Conservation (phyloP, 495 filamentous ascomycete genomes). For the Beverwykella pulmonaria region DNA sequence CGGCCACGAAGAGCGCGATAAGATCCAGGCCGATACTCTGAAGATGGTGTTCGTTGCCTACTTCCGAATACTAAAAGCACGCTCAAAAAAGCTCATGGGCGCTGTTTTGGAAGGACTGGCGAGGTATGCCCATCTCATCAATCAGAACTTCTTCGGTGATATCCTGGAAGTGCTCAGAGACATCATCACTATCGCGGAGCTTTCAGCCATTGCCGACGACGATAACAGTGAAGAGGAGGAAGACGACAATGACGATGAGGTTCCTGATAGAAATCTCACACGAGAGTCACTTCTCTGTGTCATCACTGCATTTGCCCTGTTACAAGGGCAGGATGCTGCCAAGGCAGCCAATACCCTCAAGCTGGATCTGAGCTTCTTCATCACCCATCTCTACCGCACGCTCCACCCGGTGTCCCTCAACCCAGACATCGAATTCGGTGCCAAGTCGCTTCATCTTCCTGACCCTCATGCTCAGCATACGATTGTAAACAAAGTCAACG, state of each 20-base stretch:
- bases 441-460: conserved; percentile 75
- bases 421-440: conserved; percentile 81
- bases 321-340: conserved; percentile 80
- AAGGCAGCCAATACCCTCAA: conserved; percentile 68
- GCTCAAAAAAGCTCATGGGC: conserved; percentile 81
- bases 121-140: conserved; percentile 92
- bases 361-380: conserved; percentile 93
- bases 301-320: conserved; percentile 89
- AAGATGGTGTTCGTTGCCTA: conserved; percentile 95
- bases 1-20: conserved; percentile 85
- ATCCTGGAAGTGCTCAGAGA: conserved; percentile 92
- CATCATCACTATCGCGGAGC: conserved; percentile 71
- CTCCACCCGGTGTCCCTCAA: conserved; percentile 76
- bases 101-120: conserved; percentile 90
- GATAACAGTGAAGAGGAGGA: conserved; percentile 51
- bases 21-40: conserved; percentile 88
- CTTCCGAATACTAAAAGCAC: conserved; percentile 87
- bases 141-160: conserved; percentile 97
- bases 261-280: conserved; percentile 63
- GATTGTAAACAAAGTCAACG: conserved; percentile 73
- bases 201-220: conserved; percentile 47
- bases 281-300: conserved; percentile 92
- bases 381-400: conserved; percentile 83
- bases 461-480: conserved; percentile 62
- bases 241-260: conserved; percentile 49